Evolutionary conservation across 306 rosid species (phyloP), one percentile per base, ranked within the genome.

Genomic region (Begonia fuchsioides): DNA sequence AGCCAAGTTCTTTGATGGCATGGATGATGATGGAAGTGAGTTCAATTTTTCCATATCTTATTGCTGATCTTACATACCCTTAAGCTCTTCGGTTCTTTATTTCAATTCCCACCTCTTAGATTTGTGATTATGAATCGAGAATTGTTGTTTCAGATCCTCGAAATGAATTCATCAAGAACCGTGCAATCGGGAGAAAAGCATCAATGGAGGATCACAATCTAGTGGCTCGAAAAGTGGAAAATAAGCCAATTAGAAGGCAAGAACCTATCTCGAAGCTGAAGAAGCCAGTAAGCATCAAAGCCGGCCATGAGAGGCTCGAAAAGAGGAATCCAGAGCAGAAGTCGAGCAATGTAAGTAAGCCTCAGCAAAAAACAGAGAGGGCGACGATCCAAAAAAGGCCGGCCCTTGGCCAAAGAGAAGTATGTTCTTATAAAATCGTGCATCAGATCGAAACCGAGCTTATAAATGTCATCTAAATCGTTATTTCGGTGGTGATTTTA

Each of bases 11-110:
- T 90, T 90, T 18, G 95, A 85, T 62, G 98, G 95, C 79, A 82
- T 90, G 82, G 98, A 90, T 52, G 98, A 90, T 52, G 61, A 68
- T 50, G 95, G 94, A 85, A 90, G 96, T 82, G 78, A 87, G 96
- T 87, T 68, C 56, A 68, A 58, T n/a, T 62, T 70, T 43, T 13
- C 65, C n/a, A 39, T 63, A 50, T 47, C 69, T 64, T 59, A 46
- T n/a, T 71, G 72, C 60, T 59, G 73, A 43, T 61, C 58, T 47
- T 57, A 17, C 38, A 62, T 68, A 50, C 60, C 56, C 59, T 72
- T 60, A 19, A 16, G 14, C 51, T 58, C 43, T 47, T 67, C 1
- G 20, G 64, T 76, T 79, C 75, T 60, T 14, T 51, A 57, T 63
- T 63, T 49, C 60, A 63, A 63, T 62, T 57, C 62, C 64, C 72